Percentiles rank a stretch among this genome's conserved stretches.
Conservation (phyloP, 2,329 filamentous ascomycete species). For the Fulvia fulva region DNA sequence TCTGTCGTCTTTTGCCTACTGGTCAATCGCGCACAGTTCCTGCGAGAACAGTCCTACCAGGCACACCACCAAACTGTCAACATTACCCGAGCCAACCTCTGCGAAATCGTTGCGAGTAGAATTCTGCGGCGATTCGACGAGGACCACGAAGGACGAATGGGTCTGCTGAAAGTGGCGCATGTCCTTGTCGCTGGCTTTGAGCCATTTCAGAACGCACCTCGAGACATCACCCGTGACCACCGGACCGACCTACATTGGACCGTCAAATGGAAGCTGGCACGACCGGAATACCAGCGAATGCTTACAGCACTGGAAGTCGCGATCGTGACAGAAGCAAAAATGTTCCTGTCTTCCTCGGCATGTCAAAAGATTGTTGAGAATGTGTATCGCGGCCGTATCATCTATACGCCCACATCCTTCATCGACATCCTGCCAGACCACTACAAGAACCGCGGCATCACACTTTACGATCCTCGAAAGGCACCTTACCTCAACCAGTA, state of each 20-base stretch:
- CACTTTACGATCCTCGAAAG: slow-evolving; percentile 71
- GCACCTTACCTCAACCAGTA: slow-evolving; percentile 80
- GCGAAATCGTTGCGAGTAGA: slow-evolving; percentile 73
- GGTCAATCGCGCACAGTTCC: slow-evolving; percentile 75
- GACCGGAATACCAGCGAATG: slow-evolving; percentile 53
- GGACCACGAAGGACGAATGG: slow-evolving; percentile 66
- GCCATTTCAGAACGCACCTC: slow-evolving; percentile 77
- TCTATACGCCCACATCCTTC: slow-evolving; percentile 77
- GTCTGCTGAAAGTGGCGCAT: slow-evolving; percentile 69
- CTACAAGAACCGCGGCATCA: slow-evolving; percentile 80
- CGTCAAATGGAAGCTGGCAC: slow-evolving; percentile 37
- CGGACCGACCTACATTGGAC: slow-evolving; percentile 45
- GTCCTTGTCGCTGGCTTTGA: slow-evolving; percentile 80
- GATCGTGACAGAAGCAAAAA: slow-evolving; percentile 76
- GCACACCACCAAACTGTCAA: slow-evolving; percentile 78
- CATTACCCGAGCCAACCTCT: slow-evolving; percentile 70
- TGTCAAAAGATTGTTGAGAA: slow-evolving; percentile 79
- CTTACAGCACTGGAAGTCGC: slow-evolving; percentile 77
- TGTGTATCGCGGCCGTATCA: slow-evolving; percentile 74
- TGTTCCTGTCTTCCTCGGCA: slow-evolving; percentile 70
- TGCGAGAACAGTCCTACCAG: slow-evolving; percentile 71
- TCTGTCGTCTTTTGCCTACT: slow-evolving; percentile 81
- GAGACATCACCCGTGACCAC: slow-evolving; percentile 59
- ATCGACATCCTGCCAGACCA: slow-evolving; percentile 81
- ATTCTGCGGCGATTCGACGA: slow-evolving; percentile 76